phyloP scores from a whole-genome alignment of 1,139 yeast species.

The Fermentozyma sake region DNA sequence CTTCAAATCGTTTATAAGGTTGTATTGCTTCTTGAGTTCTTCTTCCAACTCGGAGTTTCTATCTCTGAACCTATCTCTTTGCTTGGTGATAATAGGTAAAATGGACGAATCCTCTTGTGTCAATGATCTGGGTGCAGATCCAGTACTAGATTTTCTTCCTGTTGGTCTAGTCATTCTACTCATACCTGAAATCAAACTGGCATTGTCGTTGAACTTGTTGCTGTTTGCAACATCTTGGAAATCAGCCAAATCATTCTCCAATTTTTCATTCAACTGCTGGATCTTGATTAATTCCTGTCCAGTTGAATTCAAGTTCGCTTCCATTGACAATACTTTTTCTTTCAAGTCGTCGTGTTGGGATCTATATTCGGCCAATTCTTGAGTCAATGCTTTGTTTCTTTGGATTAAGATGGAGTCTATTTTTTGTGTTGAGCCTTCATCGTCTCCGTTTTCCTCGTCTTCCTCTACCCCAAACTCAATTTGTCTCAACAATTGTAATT shows the following conservation, averaged over 20 bases:
- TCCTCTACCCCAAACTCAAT: slow-evolving; percentile 60
- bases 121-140: slow-evolving; percentile 7
- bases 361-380: slow-evolving; percentile 56
- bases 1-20: slow-evolving; percentile 54
- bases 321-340: slow-evolving; percentile 36
- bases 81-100: slow-evolving; percentile 86
- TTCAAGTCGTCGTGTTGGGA: slow-evolving; percentile 43
- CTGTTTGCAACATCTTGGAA: slow-evolving; percentile 42
- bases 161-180: slow-evolving; percentile 35
- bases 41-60: slow-evolving; percentile 81
- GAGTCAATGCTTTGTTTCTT: slow-evolving; percentile 57
- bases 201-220: slow-evolving; percentile 52
- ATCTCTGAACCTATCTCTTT: slow-evolving; percentile 84
- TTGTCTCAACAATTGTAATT: slow-evolving; percentile 64
- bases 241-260: slow-evolving; percentile 66
- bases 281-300: slow-evolving; percentile 31
- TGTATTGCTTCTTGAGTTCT: slow-evolving; percentile 60
- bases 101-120: slow-evolving; percentile 38
- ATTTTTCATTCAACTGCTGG: slow-evolving; percentile 46
- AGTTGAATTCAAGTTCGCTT: slow-evolving; percentile 32
- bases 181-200: slow-evolving; percentile 63
- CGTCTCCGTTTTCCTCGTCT: slow-evolving; percentile 8
- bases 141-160: slow-evolving; percentile 24
- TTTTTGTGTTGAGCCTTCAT: slow-evolving; percentile 5
- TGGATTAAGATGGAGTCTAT: slow-evolving; percentile 50